A percentile compares a stretch with the other conserved stretches of the same genome.
These are phyloP conservation scores for Volvox carteri DNA, from an alignment of 163 green algal genomes.

Conservation along the genomic window DNA sequence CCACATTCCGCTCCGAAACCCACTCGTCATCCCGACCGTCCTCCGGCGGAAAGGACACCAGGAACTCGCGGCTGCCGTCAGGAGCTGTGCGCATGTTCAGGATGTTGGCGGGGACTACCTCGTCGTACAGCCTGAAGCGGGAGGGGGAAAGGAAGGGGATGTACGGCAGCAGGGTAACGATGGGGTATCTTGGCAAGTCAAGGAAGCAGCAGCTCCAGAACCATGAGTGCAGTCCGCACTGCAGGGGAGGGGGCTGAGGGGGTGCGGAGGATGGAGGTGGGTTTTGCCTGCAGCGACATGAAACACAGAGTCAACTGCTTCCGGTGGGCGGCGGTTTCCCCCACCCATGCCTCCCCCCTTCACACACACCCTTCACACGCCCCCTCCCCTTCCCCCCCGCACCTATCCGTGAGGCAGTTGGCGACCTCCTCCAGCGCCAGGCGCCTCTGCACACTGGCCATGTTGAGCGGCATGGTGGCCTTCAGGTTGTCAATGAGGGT, in stretches of 20 bases:
- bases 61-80: slow-evolving; percentile 60
- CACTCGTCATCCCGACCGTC: slow-evolving; percentile 72
- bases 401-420: slow-evolving; percentile 68
- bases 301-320: no score
- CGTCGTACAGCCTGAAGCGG: slow-evolving; percentile 67
- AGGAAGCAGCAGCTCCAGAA: no score
- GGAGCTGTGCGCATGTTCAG: slow-evolving; percentile 49
- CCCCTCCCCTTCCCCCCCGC: no score
- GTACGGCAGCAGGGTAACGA: no score
- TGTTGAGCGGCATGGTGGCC: slow-evolving; percentile 74
- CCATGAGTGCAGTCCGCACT: no score
- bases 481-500: slow-evolving; percentile 85
- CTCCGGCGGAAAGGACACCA: slow-evolving; percentile 63
- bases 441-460: slow-evolving; percentile 71
- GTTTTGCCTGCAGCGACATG: no score
- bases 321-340: no score
- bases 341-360: no score
- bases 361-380: background rate
- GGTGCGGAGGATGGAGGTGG: no score
- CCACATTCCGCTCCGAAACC: slow-evolving; percentile 63
- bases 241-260: no score
- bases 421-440: slow-evolving; percentile 86
- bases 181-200: no score
- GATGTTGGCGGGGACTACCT: slow-evolving; percentile 62
- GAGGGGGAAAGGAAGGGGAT: background rate